Evolutionary conservation across 2,329 filamentous ascomycete species (phyloP), one percentile per base, ranked within the genome.

Genomic region (Cadophora sp.): DNA sequence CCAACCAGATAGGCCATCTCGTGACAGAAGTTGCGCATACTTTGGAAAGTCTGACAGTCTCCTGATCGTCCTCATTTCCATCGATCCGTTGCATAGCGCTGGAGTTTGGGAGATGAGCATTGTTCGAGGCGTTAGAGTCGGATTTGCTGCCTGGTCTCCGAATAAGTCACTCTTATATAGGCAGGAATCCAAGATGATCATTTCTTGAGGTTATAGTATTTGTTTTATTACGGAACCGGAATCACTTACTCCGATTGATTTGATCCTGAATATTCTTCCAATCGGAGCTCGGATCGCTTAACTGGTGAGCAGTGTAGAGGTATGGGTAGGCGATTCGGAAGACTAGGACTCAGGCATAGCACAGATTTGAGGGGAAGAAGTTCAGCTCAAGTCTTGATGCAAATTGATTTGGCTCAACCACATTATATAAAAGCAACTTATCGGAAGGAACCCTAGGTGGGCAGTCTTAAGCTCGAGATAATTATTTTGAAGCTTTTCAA

Each of bases 1-100:
- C 93, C 1, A 96, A 97, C 76, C 84, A 89, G 65, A 82, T 97
- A 51, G 88, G 88, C 16, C 86, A 89, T 31, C 76, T 93, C 51
- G 79, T 97, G 58, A 90, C 89, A 2, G 81, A 92, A 5, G 87
- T 94, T n/a, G 89, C 92, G 66, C 88, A 89, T 65, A 85, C 79
- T 31, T 80, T 90, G 68, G 93, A 97, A 64, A 74, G 51, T 65
- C 59, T 79, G 46, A 69, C 62, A 3, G 59, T 78, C 24, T 68
- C 71, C 37, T 76, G 60, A 74, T 8, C 22, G 6, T 58, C n/a
- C 26, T 29, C 12, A 29, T 46, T 48, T 16, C 11, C n/a, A 34
- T 37, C 50, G 7, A 56, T 34, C 55, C 43, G 24, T 53, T 68
- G 64, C 69, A 72, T 73, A 69, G 70, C 68, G 62, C 48, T 66